Base-by-base conservation (phyloP, 2,329 filamentous ascomycete species). In the Trichophyton mentagrophytes region DNA sequence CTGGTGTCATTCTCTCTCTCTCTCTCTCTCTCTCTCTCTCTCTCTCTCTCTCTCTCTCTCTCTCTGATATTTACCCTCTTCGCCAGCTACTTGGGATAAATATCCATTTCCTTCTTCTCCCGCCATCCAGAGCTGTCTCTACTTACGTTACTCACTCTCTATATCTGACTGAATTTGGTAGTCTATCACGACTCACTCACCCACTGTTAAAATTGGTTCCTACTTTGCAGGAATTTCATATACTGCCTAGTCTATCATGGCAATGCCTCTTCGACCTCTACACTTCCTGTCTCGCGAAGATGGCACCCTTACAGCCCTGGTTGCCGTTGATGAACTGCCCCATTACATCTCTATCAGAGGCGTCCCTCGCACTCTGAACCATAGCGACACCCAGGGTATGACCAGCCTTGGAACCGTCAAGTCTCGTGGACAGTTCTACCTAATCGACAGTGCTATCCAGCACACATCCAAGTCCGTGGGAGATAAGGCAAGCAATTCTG, bases 281-380 rank as follows among this genome's bases (percentile, higher is more conserved):
- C 77, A 73, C 64, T 79, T 77, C 64, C 69, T 75, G 53, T 68
- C 72, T 46, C 74, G 77, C 40, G 70, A 72, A 44, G 71, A 76
- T 65, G 73, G 74, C 33, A 68, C 66, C 6, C 62, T 77, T 49
- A 73, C 72, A 17, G 74, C 77, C 3, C 70, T 79, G 11, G 68
- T 79, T 49, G 73, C 77, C 4, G 65, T 78, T 3, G 77, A 79
- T 63, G 77, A 79, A 63, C 67, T 79, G 1, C 76, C 76, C 2
- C 25, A 66, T 1, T 65, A 68, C 20, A 58, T 79, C 44, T 64
- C 65, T 2, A 69, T 79, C 58, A 68, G 67, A 33, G 73, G 71
- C 11, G 68, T 74, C 15, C 67, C 75, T 56, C 72, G 75, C 15
- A 66, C 60, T 4, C 62, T 79, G 9, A 66, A 65, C 47, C 61